Evolutionary conservation across 1,139 yeast genomes (phyloP), one percentile per base, ranked within the genome.

Genomic region (Saccharomycopsis hybrid): DNA sequence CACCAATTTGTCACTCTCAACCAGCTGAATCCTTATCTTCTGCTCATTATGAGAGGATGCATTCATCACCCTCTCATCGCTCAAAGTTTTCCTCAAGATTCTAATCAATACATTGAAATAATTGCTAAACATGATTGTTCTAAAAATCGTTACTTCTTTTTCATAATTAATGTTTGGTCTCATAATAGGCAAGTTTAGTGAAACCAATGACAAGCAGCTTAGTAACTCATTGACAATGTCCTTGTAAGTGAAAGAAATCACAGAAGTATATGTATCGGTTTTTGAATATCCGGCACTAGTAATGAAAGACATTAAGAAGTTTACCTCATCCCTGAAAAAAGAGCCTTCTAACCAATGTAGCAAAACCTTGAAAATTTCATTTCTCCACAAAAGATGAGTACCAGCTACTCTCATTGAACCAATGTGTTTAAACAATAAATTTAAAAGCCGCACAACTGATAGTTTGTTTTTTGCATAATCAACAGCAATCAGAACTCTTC

Each of bases 31-130:
- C n/a, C n/a, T n/a, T n/a, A n/a, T n/a, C n/a, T n/a, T n/a, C n/a
- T n/a, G n/a, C 27, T 28, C 44, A 24, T 28, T 41, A 36, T 44
- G 49, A 5, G 43, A 43, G 13, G 32, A 47, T 8, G 24, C 24
- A 9, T 36, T 36, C 5, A 8, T 36, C n/a, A n/a, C n/a, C n/a
- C n/a, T n/a, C 13, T 36, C 24, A 13, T 13, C 5, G 18, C 5
- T n/a, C 5, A 36, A 36, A 36, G 24, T 8, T 40, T 47, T 47
- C 9, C 35, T 43, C 28, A 52, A 43, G 27, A 52, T 43, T 11
- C 54, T 28, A 7, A 50, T 37, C 43, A 52, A 48, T 7, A 52
- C 49, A 41, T 52, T 52, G 25, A 40, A 43, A 40, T 50, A 47
- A 29, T 50, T 49, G 7, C 51, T 48, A 36, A 52, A 50, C 53